A percentile compares a stretch with the other conserved stretches of the same genome.
Evolutionary conservation across 495 filamentous ascomycete genomes (phyloP).

Genomic region (Neurospora intermedia): DNA sequence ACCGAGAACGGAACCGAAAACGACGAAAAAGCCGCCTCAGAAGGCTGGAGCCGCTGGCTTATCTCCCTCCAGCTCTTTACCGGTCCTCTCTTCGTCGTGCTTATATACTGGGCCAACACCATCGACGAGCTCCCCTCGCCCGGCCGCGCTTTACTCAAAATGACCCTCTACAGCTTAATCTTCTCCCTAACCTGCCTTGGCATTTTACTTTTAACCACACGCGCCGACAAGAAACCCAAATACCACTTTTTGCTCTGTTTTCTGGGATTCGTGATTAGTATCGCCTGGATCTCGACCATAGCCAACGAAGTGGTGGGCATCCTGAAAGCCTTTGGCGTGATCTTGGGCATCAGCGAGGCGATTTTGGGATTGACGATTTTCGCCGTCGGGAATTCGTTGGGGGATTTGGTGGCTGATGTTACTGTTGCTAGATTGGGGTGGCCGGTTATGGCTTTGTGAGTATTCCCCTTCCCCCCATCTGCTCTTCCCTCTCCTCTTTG

Average conservation of each 20-base stretch:
- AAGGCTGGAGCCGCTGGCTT: conserved; percentile 84
- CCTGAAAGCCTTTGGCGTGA: conserved; percentile 86
- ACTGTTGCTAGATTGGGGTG: conserved; percentile 89
- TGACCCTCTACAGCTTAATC: conserved; percentile 58
- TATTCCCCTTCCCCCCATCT: conserved; percentile 10
- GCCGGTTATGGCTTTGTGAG: conserved; percentile 86
- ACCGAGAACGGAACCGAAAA: not conserved
- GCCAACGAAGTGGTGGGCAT: conserved; percentile 94
- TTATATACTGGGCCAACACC: conserved; percentile 66
- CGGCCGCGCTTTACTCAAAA: conserved; percentile 38
- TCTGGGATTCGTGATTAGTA: conserved; percentile 80
- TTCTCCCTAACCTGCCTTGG: conserved; percentile 55
- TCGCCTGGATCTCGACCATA: conserved; percentile 93
- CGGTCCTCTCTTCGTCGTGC: conserved; percentile 71
- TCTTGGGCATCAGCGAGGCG: conserved; percentile 87
- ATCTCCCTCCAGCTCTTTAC: conserved; percentile 75
- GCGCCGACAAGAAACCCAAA: conserved; percentile 42
- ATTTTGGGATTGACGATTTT: conserved; percentile 94
- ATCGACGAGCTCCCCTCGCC: conserved; percentile 37
- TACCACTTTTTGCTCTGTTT: conserved; percentile 73
- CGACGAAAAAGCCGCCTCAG: not conserved
- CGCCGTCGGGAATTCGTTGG: conserved; percentile 89
- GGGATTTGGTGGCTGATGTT: conserved; percentile 89
- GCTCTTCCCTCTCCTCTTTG: not conserved
- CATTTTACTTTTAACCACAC: conserved; percentile 53